Percentiles rank a stretch among this genome's conserved stretches.
Evolutionary conservation across 441 rosid species (phyloP).

Genomic region (Aleurites moluccanus): DNA sequence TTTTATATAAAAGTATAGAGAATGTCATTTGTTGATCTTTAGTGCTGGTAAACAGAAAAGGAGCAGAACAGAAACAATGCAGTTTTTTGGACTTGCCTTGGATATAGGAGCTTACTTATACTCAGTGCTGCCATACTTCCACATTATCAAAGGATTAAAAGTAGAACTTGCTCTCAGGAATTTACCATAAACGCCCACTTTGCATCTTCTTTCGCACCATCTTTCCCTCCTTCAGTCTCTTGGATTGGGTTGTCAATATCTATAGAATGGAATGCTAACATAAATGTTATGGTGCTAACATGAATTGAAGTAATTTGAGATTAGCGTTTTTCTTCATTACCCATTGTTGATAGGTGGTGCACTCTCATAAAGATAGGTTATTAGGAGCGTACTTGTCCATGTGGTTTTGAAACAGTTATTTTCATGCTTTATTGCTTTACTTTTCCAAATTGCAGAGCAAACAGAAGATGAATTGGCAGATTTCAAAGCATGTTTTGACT

Average conservation of each 20-base stretch:
- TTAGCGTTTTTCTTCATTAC: neutral
- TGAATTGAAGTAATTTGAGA: neutral
- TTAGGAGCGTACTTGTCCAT: neutral
- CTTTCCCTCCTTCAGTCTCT: neutral
- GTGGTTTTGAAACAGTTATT: constrained; percentile 1
- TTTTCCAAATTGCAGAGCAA: constrained; percentile 45
- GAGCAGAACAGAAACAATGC: too few relatives aligned
- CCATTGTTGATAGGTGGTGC: neutral
- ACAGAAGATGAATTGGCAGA: constrained; percentile 62
- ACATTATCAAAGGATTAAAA: neutral
- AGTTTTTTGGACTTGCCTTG: too few relatives aligned
- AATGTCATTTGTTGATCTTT: too few relatives aligned
- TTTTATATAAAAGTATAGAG: neutral
- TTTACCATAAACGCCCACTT: neutral
- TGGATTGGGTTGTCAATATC: neutral
- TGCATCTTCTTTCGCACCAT: neutral
- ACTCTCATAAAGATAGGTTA: neutral
- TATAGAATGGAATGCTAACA: neutral
- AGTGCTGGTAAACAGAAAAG: neutral
- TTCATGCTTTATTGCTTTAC: neutral
- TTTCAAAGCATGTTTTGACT: constrained; percentile 53
- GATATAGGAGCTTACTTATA: neutral
- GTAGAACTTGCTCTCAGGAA: neutral
- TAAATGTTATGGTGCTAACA: neutral
- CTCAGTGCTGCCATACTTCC: neutral